These are phyloP conservation scores for Pseudozyma hubeiensis DNA, from an alignment of 1,284 basidiomycete species.

Conservation along the genomic window DNA sequence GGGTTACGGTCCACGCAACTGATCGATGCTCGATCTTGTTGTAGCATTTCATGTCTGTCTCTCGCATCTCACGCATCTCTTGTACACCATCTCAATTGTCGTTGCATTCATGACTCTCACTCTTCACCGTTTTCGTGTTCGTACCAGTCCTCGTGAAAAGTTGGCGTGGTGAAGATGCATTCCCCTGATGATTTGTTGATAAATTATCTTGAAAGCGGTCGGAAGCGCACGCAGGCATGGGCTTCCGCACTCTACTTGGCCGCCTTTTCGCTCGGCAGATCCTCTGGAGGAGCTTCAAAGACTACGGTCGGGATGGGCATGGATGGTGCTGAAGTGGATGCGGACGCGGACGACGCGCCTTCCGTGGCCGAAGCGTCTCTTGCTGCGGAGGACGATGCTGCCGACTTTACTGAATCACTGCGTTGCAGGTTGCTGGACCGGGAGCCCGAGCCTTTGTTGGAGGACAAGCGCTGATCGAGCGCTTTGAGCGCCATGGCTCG, in stretches of 20 bases:
- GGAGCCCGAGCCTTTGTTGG: conserved; percentile 32
- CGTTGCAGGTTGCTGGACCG: conserved; percentile 26
- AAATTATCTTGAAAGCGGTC: neutral
- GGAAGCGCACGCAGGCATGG: neutral
- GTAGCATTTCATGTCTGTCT: neutral
- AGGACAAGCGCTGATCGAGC: conserved; percentile 87
- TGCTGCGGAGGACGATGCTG: conserved; percentile 15
- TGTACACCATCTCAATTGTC: conserved; percentile 8
- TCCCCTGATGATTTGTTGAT: neutral
- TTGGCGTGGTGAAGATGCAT: neutral
- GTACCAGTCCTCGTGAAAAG: neutral
- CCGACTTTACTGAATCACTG: conserved; percentile 30
- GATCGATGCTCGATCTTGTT: neutral
- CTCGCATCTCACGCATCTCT: conserved; percentile 6
- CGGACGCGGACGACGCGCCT: conserved; percentile 1
- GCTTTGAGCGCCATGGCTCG: conserved; percentile 94
- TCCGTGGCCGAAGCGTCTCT: conserved; percentile 9
- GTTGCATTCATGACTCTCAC: neutral
- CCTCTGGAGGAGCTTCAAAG: conserved; percentile 47
- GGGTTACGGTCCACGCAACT: conserved; percentile 54
- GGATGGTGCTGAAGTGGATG: conserved; percentile 12
- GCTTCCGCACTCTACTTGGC: conserved; percentile 6
- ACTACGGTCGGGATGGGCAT: conserved; percentile 39
- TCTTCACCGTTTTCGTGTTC: neutral
- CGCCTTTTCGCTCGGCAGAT: conserved; percentile 19